These are phyloP conservation scores for Serendipita sp. DNA, from an alignment of 768 basidiomycete species.

Conservation along the genomic window DNA sequence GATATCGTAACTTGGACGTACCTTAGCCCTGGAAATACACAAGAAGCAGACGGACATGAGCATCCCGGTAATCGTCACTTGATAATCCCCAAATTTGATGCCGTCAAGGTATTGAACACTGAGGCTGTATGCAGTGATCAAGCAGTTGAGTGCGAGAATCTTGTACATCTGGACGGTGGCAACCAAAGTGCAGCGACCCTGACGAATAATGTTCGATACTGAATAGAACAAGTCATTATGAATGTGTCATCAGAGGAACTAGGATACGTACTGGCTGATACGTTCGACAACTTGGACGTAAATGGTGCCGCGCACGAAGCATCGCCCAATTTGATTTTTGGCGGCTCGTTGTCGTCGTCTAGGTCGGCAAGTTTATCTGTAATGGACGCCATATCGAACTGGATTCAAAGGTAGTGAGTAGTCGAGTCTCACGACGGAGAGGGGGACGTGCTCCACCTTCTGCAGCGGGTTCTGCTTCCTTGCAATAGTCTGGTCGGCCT, in stretches of 20 bases:
- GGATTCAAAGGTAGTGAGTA: slow-evolving; percentile 12
- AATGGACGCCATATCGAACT: slow-evolving; percentile 68
- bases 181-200: slow-evolving; percentile 95
- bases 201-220: slow-evolving; percentile 96
- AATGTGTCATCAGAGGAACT: neutral
- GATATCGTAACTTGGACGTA: slow-evolving; percentile 21
- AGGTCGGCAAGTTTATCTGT: slow-evolving; percentile 79
- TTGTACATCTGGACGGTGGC: slow-evolving; percentile 99
- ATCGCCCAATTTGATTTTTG: slow-evolving; percentile 98
- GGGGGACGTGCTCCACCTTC: slow-evolving; percentile 37
- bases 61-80: slow-evolving; percentile 91
- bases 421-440: neutral
- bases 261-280: slow-evolving; percentile 66
- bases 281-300: slow-evolving; percentile 96
- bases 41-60: slow-evolving; percentile 98
- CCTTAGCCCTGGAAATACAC: slow-evolving; percentile 95
- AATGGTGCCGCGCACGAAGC: slow-evolving; percentile 98
- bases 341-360: slow-evolving; percentile 89
- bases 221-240: slow-evolving; percentile 1
- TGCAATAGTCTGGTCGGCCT: slow-evolving; percentile 44
- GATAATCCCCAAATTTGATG: slow-evolving; percentile 99
- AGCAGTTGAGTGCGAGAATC: slow-evolving; percentile 90
- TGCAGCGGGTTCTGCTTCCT: slow-evolving; percentile 79
- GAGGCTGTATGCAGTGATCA: slow-evolving; percentile 97
- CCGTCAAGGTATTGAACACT: slow-evolving; percentile 97